Evolutionary conservation across 2,329 filamentous ascomycete genomes (phyloP).

Genomic region (Aspergillus floridensis): DNA sequence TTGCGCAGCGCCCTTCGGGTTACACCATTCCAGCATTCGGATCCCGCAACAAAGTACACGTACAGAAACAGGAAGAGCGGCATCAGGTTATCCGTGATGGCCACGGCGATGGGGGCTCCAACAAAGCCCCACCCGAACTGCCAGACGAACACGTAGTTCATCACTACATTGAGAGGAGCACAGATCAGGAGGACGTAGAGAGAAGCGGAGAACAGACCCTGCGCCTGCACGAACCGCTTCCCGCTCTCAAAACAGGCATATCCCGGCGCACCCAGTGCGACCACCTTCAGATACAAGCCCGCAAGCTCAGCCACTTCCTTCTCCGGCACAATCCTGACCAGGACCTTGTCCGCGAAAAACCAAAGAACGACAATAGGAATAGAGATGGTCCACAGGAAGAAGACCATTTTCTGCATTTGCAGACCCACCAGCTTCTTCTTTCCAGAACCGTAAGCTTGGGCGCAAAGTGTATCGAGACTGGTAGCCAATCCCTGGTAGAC

Average conservation of each 20-base stretch:
- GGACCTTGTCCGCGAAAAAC: constrained; percentile 64
- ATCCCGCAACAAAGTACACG: constrained; percentile 67
- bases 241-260: constrained; percentile 73
- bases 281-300: constrained; percentile 69
- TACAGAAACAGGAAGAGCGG: constrained; percentile 71
- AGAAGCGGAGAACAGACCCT: constrained; percentile 78
- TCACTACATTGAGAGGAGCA: constrained; percentile 73
- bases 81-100: constrained; percentile 71
- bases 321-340: constrained; percentile 68
- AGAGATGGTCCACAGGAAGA: constrained; percentile 69
- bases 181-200: constrained; percentile 81
- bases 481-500: constrained; percentile 84
- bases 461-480: constrained; percentile 85
- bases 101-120: constrained; percentile 75
- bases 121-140: constrained; percentile 66
- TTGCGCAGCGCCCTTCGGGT: constrained; percentile 67
- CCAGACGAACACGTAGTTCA: constrained; percentile 81
- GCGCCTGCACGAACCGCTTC: constrained; percentile 86
- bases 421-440: constrained; percentile 84
- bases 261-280: constrained; percentile 69
- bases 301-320: constrained; percentile 67
- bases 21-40: constrained; percentile 79
- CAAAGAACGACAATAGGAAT: constrained; percentile 71
- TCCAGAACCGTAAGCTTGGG: constrained; percentile 90
- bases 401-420: constrained; percentile 78